Conservation (phyloP, 129 eudicot species). For the Artemisia argyi region DNA sequence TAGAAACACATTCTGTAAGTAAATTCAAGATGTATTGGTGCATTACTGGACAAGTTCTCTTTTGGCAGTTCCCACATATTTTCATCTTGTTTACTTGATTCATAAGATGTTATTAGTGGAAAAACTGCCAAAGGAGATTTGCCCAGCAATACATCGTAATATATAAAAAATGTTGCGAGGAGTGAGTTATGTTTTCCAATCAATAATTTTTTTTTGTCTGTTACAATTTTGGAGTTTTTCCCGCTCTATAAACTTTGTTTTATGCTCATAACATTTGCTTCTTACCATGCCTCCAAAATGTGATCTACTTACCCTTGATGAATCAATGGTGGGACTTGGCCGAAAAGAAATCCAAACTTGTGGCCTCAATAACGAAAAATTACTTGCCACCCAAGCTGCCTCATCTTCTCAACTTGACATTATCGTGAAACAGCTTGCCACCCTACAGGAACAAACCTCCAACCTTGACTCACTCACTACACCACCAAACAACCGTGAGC, state of each 20-base stretch:
- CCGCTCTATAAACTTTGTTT: not conserved
- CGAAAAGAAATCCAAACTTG: no score
- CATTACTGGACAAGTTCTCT: constrained; percentile 21
- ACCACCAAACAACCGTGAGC: no score
- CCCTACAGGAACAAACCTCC: no score
- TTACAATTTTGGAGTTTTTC: not conserved
- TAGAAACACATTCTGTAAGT: not conserved
- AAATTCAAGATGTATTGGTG: constrained; percentile 6
- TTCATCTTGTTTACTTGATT: not conserved
- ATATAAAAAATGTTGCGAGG: not conserved
- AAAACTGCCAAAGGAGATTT: constrained; percentile 30
- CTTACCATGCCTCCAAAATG: no score
- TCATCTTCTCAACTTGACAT: no score
- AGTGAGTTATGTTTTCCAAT: not conserved
- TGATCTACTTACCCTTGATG: no score
- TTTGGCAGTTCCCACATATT: constrained; percentile 12
- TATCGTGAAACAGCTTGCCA: no score
- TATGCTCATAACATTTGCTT: no score
- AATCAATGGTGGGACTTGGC: no score
- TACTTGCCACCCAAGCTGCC: no score
- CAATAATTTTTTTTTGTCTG: not conserved
- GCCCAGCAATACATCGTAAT: constrained; percentile 19
- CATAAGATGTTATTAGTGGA: not conserved
- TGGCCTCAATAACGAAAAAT: no score
- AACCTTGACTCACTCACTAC: no score